These are phyloP conservation scores for Collybia sp. DNA, from an alignment of 768 basidiomycete genomes.

Conservation along the genomic window DNA sequence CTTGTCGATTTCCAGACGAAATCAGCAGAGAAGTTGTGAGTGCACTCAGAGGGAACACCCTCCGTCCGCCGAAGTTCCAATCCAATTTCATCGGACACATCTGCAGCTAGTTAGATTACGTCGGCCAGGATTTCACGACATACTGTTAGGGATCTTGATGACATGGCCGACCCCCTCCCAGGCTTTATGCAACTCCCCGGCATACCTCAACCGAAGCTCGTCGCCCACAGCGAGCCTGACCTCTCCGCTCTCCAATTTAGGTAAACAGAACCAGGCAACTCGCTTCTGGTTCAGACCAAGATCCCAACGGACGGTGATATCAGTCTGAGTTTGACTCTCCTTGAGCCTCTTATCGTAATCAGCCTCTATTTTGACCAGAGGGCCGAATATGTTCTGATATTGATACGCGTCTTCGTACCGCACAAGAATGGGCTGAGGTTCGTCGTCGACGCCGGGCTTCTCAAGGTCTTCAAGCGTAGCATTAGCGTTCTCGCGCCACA, in stretches of 20 bases:
- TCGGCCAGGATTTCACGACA: constrained; percentile 18
- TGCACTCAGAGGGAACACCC: constrained; percentile 90
- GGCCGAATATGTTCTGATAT: constrained; percentile 99
- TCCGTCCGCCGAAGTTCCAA: constrained; percentile 88
- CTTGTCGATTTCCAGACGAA: constrained; percentile 99
- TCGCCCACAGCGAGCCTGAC: constrained; percentile 96
- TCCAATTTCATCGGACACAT: constrained; percentile 97
- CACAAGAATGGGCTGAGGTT: constrained; percentile 86
- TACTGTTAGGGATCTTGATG: constrained; percentile 98
- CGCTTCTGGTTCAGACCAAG: constrained; percentile 97
- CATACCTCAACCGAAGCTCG: constrained; percentile 85
- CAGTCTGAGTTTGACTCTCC: constrained; percentile 97
- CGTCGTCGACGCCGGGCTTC: constrained; percentile 96
- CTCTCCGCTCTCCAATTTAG: constrained; percentile 97
- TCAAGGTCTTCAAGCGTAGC: constrained; percentile 96
- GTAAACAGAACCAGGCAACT: constrained; percentile 96
- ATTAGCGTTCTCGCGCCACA: constrained; percentile 95
- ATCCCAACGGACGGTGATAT: constrained; percentile 96
- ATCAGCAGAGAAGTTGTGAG: constrained; percentile 94
- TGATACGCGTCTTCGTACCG: constrained; percentile 99
- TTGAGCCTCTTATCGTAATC: constrained; percentile 98
- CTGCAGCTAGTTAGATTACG: constrained; percentile 33
- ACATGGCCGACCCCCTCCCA: constrained; percentile 99
- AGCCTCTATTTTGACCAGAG: constrained; percentile 98
- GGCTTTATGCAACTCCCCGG: constrained; percentile 83